These are phyloP conservation scores for Cyberlindnera americana DNA, from an alignment of 805 yeast species.

Conservation along the genomic window DNA sequence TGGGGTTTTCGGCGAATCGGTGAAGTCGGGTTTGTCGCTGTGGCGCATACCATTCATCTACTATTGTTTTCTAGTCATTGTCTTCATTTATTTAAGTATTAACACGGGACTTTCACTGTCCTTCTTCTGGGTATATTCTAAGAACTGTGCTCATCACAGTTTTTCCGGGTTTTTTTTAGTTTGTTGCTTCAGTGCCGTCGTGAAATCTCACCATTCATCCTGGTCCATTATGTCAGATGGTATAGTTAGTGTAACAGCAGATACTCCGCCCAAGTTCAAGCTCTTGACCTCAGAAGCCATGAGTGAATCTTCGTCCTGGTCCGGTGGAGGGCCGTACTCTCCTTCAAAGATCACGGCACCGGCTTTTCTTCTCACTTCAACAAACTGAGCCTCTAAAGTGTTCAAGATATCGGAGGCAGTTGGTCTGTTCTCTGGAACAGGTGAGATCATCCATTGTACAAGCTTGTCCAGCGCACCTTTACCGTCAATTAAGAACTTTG, in stretches of 20 bases:
- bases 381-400: conserved; percentile 68
- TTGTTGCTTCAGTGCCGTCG: too few relatives aligned
- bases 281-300: conserved; percentile 22
- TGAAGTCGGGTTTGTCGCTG: neutral
- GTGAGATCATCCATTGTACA: conserved; percentile 87
- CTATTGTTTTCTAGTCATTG: conserved; percentile 2
- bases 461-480: conserved; percentile 68
- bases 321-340: conserved; percentile 83
- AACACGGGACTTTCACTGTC: neutral
- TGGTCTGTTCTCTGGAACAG: conserved; percentile 79
- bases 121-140: too few relatives aligned
- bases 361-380: conserved; percentile 77
- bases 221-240: conserved; percentile 24
- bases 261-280: conserved; percentile 19
- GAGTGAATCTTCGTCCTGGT: conserved; percentile 29
- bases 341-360: conserved; percentile 97
- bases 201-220: conserved; percentile 21
- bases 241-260: conserved; percentile 16
- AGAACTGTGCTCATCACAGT: too few relatives aligned
- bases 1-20: conserved; percentile 3
- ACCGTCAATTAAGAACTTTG: conserved; percentile 73
- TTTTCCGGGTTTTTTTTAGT: too few relatives aligned
- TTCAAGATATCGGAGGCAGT: conserved; percentile 67
- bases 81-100: conserved; percentile 8
- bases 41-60: conserved; percentile 1